Conservation (phyloP, 1,284 basidiomycete species). For the Apiotrichum gamsii region DNA sequence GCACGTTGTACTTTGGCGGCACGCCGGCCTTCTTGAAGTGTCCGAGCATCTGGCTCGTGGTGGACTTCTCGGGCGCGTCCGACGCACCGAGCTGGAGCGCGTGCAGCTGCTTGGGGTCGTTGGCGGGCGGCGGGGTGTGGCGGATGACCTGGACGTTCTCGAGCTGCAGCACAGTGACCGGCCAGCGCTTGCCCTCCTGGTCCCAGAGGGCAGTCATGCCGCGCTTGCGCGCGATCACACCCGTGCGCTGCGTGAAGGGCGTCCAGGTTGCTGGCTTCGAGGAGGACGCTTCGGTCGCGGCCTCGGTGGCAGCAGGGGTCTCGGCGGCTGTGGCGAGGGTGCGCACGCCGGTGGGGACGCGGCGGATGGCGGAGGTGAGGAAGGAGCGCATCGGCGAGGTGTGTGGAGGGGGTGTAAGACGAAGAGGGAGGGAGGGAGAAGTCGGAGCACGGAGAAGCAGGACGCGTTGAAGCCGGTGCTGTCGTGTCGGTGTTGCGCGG, state of each 20-base stretch:
- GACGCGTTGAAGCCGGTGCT: no score
- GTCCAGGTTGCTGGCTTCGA: constrained; percentile 56
- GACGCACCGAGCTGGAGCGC: constrained; percentile 79
- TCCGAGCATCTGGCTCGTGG: constrained; percentile 69
- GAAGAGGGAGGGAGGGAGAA: background rate
- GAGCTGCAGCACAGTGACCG: constrained; percentile 78
- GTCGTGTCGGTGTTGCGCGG: no score
- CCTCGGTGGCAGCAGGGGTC: constrained; percentile 9
- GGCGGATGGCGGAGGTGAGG: constrained; percentile 15
- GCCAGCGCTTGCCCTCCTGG: constrained; percentile 74
- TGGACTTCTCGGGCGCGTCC: constrained; percentile 61
- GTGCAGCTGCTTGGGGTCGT: constrained; percentile 57
- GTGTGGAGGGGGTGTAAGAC: no score
- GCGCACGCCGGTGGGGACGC: constrained; percentile 10
- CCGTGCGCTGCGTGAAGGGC: constrained; percentile 78
- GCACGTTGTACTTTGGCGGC: constrained; percentile 76
- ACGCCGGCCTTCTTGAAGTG: constrained; percentile 81
- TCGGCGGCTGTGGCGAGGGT: constrained; percentile 20
- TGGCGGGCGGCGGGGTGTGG: constrained; percentile 30
- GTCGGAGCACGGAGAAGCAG: no score
- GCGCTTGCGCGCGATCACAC: constrained; percentile 89
- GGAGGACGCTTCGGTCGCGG: constrained; percentile 8
- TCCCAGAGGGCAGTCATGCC: constrained; percentile 96
- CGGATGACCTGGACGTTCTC: constrained; percentile 50
- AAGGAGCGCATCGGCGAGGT: constrained; percentile 28